Conservation (phyloP, 202 grass and related monocot genomes). For the Zoysia matrella region DNA sequence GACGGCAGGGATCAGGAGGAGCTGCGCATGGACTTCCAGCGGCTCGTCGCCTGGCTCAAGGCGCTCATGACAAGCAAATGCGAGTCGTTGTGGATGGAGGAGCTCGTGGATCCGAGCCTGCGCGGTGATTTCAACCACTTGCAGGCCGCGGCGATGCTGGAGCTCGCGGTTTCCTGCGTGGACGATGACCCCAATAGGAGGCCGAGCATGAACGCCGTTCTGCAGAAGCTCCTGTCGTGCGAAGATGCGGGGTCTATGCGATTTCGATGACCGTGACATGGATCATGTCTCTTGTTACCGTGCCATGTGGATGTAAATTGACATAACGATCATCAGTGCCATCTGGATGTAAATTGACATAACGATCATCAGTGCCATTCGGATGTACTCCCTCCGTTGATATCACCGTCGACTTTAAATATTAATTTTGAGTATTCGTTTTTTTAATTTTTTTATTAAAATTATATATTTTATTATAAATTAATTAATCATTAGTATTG, state of each 20-base stretch:
- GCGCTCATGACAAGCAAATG: conserved; percentile 6
- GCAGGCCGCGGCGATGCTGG: conserved; percentile 51
- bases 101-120: conserved; percentile 48
- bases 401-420: no score
- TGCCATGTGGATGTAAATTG: no score
- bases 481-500: no score
- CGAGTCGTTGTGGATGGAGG: conserved; percentile 22
- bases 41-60: conserved; percentile 11
- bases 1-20: neutral
- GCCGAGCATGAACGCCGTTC: conserved; percentile 56
- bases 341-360: no score
- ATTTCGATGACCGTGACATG: neutral
- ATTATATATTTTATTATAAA: no score
- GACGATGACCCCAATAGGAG: conserved; percentile 43
- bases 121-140: conserved; percentile 44
- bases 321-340: no score
- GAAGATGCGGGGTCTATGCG: conserved; percentile 17
- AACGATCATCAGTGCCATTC: no score
- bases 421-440: no score
- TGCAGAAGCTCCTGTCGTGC: conserved; percentile 41
- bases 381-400: no score
- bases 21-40: conserved; percentile 15
- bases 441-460: no score
- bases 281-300: neutral
- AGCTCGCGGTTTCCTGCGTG: conserved; percentile 64